phyloP scores from a whole-genome alignment of 805 yeast species.

The Kurtzmaniella fragi region DNA sequence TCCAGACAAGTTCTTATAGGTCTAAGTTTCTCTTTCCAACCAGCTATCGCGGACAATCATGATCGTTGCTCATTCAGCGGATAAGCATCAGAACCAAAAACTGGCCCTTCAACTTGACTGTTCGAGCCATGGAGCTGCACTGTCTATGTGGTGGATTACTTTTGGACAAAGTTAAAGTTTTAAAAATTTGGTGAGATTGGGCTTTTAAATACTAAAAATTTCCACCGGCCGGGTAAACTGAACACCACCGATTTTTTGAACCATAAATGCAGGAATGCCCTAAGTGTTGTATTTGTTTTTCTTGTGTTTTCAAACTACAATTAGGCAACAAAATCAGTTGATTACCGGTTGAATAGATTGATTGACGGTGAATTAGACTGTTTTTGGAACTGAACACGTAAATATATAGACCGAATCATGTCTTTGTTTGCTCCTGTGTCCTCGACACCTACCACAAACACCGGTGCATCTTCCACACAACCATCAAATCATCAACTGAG shows the following conservation, averaged over 20 bases:
- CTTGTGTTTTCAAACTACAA: too few species aligned
- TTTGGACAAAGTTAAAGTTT: constrained; percentile 57
- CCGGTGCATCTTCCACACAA: constrained; percentile 5
- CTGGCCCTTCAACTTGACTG: constrained; percentile 17
- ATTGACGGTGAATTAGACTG: too few species aligned
- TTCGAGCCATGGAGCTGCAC: constrained; percentile 43
- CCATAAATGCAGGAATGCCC: too few species aligned
- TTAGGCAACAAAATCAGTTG: too few species aligned
- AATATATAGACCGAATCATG: background rate
- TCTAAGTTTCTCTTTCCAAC: constrained; percentile 39
- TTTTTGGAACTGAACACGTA: too few species aligned
- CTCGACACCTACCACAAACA: constrained; percentile 6
- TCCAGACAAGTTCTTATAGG: constrained; percentile 51
- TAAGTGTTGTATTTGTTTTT: too few species aligned
- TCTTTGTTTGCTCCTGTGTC: constrained; percentile 2
- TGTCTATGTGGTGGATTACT: constrained; percentile 66
- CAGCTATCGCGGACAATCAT: constrained; percentile 38
- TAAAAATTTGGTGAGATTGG: constrained; percentile 1
- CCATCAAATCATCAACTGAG: constrained; percentile 5
- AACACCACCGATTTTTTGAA: too few species aligned
- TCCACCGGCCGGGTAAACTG: too few species aligned
- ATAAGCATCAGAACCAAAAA: constrained; percentile 19
- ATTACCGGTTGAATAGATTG: too few species aligned
- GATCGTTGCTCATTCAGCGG: constrained; percentile 1
- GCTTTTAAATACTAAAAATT: background rate